A percentile compares a stretch with the other conserved stretches of the same genome.
Conservation (phyloP, 495 filamentous ascomycete species). For the Letharia columbiana region DNA sequence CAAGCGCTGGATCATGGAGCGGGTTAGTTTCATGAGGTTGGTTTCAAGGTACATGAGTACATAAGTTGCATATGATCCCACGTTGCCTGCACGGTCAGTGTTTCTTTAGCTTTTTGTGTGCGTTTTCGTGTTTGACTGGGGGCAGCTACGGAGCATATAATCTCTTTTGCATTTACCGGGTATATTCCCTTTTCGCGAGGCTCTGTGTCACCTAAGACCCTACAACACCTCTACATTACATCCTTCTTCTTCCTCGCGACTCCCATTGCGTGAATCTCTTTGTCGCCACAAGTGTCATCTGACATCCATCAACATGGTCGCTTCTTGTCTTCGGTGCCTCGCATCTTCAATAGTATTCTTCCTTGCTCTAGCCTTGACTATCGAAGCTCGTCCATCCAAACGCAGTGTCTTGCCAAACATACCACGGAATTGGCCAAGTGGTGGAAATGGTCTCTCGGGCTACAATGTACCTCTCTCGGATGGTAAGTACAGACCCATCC, state of each 20-base stretch:
- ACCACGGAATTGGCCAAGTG: background rate
- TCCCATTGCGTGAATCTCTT: background rate
- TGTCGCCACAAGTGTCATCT: background rate
- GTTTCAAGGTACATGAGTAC: slow-evolving; percentile 7
- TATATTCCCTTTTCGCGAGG: background rate
- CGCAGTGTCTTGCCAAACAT: background rate
- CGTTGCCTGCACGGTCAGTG: background rate
- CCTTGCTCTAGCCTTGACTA: slow-evolving; percentile 5
- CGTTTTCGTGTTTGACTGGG: background rate
- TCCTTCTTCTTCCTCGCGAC: background rate
- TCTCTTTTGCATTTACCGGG: background rate
- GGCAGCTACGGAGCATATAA: background rate
- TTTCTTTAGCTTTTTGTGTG: background rate
- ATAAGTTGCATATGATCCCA: background rate
- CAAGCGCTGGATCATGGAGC: slow-evolving; percentile 4
- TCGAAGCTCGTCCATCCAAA: slow-evolving; percentile 7
- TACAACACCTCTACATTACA: background rate
- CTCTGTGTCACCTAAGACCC: background rate
- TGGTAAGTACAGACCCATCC: slow-evolving; percentile 7
- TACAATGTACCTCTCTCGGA: slow-evolving; percentile 15
- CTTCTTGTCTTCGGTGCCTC: slow-evolving; percentile 5
- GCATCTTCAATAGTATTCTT: background rate
- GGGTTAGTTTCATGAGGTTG: slow-evolving; percentile 7
- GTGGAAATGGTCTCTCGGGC: background rate
- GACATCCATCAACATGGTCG: slow-evolving; percentile 1